Evolutionary conservation across 177 flowering plant species (phyloP).

Genomic region (Vitis hybrid): DNA sequence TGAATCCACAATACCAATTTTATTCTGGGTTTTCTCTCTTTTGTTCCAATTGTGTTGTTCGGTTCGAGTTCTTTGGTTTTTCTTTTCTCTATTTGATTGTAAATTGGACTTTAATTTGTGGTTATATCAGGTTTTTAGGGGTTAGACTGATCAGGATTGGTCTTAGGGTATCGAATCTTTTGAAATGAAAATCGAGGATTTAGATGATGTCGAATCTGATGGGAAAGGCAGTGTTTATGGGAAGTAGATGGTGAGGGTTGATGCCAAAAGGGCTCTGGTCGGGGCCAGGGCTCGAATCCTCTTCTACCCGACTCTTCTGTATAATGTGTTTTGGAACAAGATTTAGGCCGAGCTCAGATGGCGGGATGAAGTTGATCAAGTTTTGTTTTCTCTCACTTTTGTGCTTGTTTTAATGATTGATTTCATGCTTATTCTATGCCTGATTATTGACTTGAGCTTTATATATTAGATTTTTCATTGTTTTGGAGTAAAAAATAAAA

Average conservation of each 20-base stretch:
- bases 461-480: too few species aligned
- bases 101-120: background rate
- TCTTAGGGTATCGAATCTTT: background rate
- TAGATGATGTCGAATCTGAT: conserved; percentile 5
- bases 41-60: background rate
- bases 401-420: background rate
- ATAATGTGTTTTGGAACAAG: conserved; percentile 78
- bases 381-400: conserved; percentile 16
- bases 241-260: conserved; percentile 28
- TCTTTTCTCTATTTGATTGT: background rate
- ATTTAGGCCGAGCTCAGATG: conserved; percentile 80
- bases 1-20: too few species aligned
- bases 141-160: background rate
- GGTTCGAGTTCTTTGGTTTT: background rate
- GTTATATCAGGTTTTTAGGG: background rate
- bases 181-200: background rate
- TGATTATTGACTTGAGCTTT: background rate
- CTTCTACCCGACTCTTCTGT: conserved; percentile 86
- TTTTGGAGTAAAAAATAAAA: too few species aligned
- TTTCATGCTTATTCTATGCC: background rate
- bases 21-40: background rate
- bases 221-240: conserved; percentile 2
- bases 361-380: conserved; percentile 96
- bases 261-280: conserved; percentile 65
- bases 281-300: conserved; percentile 86